Evolutionary conservation across 768 basidiomycete genomes (phyloP).

Genomic region (Tylopilus balloui): DNA sequence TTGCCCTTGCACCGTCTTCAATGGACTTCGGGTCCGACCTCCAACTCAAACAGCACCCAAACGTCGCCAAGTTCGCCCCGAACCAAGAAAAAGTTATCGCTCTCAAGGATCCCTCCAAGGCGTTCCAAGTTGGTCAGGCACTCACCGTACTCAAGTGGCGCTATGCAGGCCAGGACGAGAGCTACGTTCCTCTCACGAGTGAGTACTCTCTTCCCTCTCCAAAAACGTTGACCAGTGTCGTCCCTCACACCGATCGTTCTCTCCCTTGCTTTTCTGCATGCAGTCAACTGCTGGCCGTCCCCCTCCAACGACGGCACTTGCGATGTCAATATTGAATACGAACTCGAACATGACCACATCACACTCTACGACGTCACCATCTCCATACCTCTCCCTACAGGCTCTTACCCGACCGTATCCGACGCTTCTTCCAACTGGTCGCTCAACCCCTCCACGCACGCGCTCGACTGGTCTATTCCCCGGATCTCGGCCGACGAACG

Average conservation of each 20-base stretch:
- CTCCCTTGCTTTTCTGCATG: not conserved
- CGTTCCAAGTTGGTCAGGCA: constrained; percentile 85
- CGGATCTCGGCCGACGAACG: constrained; percentile 57
- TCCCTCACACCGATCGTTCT: not conserved
- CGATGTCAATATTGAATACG: constrained; percentile 96
- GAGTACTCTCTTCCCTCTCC: constrained; percentile 28
- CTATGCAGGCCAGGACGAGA: constrained; percentile 87
- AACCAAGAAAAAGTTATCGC: constrained; percentile 65
- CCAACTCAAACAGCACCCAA: constrained; percentile 97
- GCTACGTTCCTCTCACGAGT: constrained; percentile 88
- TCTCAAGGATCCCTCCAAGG: constrained; percentile 75
- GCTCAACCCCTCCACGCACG: constrained; percentile 72
- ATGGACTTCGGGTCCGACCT: constrained; percentile 62
- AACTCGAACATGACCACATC: constrained; percentile 82
- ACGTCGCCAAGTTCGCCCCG: constrained; percentile 81
- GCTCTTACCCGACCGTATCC: constrained; percentile 81
- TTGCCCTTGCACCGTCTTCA: constrained; percentile 56
- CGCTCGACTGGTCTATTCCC: constrained; percentile 82
- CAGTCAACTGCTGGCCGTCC: constrained; percentile 97
- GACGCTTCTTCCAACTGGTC: constrained; percentile 69
- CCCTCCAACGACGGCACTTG: constrained; percentile 88
- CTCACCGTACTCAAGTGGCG: constrained; percentile 92
- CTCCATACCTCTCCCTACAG: constrained; percentile 85
- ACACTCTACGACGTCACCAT: constrained; percentile 82
- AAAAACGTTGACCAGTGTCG: not conserved